Percentiles rank a stretch among this genome's conserved stretches.
phyloP scores from a whole-genome alignment of 306 rosid species.

The Cicer bijugum region DNA sequence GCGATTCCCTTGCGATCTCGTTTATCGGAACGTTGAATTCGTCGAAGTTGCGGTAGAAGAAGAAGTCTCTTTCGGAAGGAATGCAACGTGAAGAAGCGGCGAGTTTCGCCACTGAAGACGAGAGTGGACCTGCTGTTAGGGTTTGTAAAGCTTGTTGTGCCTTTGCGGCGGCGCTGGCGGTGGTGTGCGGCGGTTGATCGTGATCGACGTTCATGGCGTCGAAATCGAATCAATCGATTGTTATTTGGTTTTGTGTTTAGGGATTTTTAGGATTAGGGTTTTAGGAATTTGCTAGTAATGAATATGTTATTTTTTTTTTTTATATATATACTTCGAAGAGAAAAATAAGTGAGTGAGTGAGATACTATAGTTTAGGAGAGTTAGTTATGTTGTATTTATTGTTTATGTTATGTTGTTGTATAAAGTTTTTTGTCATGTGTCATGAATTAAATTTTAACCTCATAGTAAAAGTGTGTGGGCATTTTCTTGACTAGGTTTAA shows the following conservation, averaged over 20 bases:
- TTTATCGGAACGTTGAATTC: conserved; percentile 65
- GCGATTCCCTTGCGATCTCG: conserved; percentile 57
- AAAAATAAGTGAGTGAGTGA: no score
- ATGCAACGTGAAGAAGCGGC: conserved; percentile 65
- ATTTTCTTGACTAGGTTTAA: no score
- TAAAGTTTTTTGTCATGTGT: no score
- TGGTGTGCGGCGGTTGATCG: conserved; percentile 51
- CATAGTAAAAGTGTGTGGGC: no score
- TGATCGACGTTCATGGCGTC: conserved; percentile 59
- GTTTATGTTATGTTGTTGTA: no score
- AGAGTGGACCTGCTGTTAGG: conserved; percentile 56
- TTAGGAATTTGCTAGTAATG: conserved; percentile 35
- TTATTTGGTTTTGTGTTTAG: neutral
- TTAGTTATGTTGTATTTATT: no score
- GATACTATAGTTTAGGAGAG: no score
- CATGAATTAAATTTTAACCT: no score
- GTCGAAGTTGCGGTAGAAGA: conserved; percentile 68
- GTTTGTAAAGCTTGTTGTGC: conserved; percentile 43
- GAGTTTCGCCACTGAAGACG: conserved; percentile 64
- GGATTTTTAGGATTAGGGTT: conserved; percentile 9
- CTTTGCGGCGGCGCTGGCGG: conserved; percentile 42
- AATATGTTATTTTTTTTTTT: neutral
- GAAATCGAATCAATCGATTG: conserved; percentile 17
- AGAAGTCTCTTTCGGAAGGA: conserved; percentile 69
- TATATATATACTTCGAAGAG: no score